Base-by-base conservation (phyloP, 2,329 filamentous ascomycete genomes). In the Torrubiellomyces zombiae region DNA sequence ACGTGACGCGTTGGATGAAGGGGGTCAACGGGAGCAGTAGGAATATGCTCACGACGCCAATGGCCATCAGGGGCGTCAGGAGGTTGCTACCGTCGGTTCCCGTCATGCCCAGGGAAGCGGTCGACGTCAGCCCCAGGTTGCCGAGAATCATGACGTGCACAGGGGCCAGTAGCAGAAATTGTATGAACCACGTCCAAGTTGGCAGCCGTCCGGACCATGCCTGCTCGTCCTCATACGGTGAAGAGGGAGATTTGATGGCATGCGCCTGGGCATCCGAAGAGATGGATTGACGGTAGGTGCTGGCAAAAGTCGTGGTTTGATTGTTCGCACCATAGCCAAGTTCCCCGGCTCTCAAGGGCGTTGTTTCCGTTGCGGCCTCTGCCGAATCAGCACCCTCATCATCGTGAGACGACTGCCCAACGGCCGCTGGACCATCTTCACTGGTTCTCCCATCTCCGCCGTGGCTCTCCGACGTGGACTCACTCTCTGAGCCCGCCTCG, bases 1-100 rank as follows among this genome's bases (percentile, higher is more conserved):
- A 77, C 2, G 75, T 81, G 34, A 89, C 70, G 21, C 86, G 75
- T 46, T 95, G 85, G 20, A 93, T 62, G 44, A 92, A 92, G 0
- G 89, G 89, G 1, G 74, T 66, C 3, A 82, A 48, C 0, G 89
- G 89, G 1, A 81, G 56, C 11, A 94, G 52, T 0, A 93, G 44
- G 2, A 93, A 44, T 1, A 81, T 66, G 9, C 73, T 72, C 32
- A 86, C 62, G 6, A 62, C 43, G 0, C 75, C 73, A 20, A 83
- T 63, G 18, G 69, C 48, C 9, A 91, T 44, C 45, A 93, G 83
- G 5, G 83, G 73, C 6, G 69, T 48, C 10, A 92, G 51, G 11
- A 75, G 57, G 18, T 69, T 64, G 32, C 72, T 79, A 2, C 89
- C 89, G 46, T 98, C 89, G 2, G 78, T 67, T 6, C 78, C 77